Evolutionary conservation across 2,329 filamentous ascomycete genomes (phyloP), one percentile per base, ranked within the genome.

Genomic region (Hyphodiscus sp.): DNA sequence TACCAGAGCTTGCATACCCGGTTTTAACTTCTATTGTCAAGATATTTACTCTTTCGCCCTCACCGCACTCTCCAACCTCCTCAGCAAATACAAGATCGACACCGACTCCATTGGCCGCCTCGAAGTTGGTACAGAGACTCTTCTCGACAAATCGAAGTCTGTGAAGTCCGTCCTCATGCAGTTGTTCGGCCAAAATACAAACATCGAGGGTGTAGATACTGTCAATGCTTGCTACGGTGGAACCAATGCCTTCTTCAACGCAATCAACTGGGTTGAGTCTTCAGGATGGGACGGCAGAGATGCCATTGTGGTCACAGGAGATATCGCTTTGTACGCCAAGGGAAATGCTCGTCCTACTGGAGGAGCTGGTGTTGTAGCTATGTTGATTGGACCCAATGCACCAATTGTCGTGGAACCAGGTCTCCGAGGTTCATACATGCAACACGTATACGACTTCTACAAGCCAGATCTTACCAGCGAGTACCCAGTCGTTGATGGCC

Each of bases 131-230:
- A 92, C 88, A 51, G 88, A 92, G 79, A 92, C 88, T 60, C 77
- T 92, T 53, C 77, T 92, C 67, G 88, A 92, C 80, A 92, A 92
- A 78, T 91, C 88, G 70, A 92, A 92, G 80, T 91, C 88, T 45
- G 88, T 91, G 76, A 92, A 92, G 81, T 86, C 87, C 29, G 87
- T 92, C 58, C 76, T 92, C 61, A 92, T 92, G 88, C 88, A 91
- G 77, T 79, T 92, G 45, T 91, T 92, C 65, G 81, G 85, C 68
- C 85, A 87, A 65, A 92, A 92, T 77, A 87, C 83, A 75, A 91
- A 87, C 75, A 76, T 92, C 57, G 88, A 92, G 76, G 88, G 88
- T 71, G 80, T 91, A 49, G 88, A 92, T 73, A 90, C 85, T 53
- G 73, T 91, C 71, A 92, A 92, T 69, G 88, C 88, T 61, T 92